A percentile compares a stretch with the other conserved stretches of the same genome.
These are phyloP conservation scores for Apiotrichum veenhuisii DNA, from an alignment of 1,284 basidiomycete genomes.

Conservation along the genomic window DNA sequence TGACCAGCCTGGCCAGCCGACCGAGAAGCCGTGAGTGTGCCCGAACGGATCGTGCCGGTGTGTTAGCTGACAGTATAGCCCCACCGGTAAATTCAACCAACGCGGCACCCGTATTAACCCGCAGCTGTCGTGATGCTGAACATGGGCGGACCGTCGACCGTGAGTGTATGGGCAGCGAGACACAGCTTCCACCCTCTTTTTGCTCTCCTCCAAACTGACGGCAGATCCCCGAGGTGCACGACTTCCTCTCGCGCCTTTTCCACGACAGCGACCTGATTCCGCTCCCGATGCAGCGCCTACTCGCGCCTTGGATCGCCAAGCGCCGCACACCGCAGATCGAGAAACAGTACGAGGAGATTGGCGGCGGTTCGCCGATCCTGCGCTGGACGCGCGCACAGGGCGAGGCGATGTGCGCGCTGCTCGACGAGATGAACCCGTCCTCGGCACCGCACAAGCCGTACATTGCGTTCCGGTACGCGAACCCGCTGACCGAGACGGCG, in stretches of 20 bases:
- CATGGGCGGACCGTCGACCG: slow-evolving; percentile 95
- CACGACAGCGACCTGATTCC: slow-evolving; percentile 94
- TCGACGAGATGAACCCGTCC: slow-evolving; percentile 87
- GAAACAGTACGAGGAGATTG: slow-evolving; percentile 89
- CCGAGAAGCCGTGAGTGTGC: slow-evolving; percentile 9
- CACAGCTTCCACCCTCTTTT: too few species aligned
- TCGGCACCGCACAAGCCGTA: slow-evolving; percentile 96
- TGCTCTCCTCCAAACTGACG: slow-evolving; percentile 2
- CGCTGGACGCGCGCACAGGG: slow-evolving; percentile 87
- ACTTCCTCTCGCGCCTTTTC: slow-evolving; percentile 91
- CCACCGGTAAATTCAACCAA: slow-evolving; percentile 7
- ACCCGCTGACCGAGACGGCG: slow-evolving; percentile 80
- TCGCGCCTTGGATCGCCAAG: slow-evolving; percentile 85
- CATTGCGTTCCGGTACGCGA: slow-evolving; percentile 89
- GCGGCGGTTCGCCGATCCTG: slow-evolving; percentile 96
- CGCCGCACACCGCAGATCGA: slow-evolving; percentile 93
- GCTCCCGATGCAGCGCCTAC: slow-evolving; percentile 80
- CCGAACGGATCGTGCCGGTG: too few species aligned
- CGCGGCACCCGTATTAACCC: neutral
- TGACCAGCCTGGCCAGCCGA: slow-evolving; percentile 4
- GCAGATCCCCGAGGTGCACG: slow-evolving; percentile 77
- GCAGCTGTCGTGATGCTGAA: slow-evolving; percentile 93
- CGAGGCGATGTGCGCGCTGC: slow-evolving; percentile 78
- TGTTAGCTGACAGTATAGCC: slow-evolving; percentile 4
- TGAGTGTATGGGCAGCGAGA: slow-evolving; percentile 54